A percentile compares a stretch with the other conserved stretches of the same genome.
phyloP scores from a whole-genome alignment of 768 basidiomycete genomes.

The Suillus lakei region DNA sequence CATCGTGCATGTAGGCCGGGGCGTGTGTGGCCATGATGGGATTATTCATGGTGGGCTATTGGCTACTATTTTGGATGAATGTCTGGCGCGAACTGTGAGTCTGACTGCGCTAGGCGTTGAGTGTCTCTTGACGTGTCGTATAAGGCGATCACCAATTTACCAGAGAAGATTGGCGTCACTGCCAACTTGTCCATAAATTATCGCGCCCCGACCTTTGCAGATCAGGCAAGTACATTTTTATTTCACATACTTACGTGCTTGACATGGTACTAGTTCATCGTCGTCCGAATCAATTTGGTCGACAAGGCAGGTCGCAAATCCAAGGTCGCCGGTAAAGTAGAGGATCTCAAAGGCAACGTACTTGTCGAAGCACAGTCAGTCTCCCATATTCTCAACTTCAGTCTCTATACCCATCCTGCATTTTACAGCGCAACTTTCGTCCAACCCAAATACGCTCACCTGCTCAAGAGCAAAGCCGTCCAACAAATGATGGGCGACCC shows the following conservation, averaged over 20 bases:
- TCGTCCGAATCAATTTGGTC: constrained; percentile 71
- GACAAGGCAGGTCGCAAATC: constrained; percentile 82
- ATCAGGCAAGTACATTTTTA: constrained; percentile 58
- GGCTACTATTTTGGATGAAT: constrained; percentile 90
- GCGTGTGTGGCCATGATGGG: constrained; percentile 91
- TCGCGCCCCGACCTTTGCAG: constrained; percentile 85
- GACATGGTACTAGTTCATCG: constrained; percentile 66
- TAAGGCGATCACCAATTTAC: constrained; percentile 85
- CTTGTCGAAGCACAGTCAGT: constrained; percentile 85
- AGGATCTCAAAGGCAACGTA: constrained; percentile 79
- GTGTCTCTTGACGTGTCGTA: constrained; percentile 7
- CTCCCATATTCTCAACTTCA: neutral
- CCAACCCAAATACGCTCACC: constrained; percentile 85
- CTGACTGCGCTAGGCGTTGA: neutral
- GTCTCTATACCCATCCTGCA: constrained; percentile 1
- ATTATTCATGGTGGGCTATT: constrained; percentile 93
- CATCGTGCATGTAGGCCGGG: constrained; percentile 83
- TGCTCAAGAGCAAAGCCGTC: constrained; percentile 65
- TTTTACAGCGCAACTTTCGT: constrained; percentile 74
- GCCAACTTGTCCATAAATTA: constrained; percentile 84
- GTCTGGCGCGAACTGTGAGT: constrained; percentile 77
- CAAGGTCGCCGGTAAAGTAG: constrained; percentile 69
- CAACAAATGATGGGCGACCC: constrained; percentile 71
- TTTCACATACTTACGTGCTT: too few relatives aligned
- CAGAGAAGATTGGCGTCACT: constrained; percentile 91